These are phyloP conservation scores for Colletotrichum sp. DNA, from an alignment of 2,329 filamentous ascomycete genomes.

Conservation along the genomic window DNA sequence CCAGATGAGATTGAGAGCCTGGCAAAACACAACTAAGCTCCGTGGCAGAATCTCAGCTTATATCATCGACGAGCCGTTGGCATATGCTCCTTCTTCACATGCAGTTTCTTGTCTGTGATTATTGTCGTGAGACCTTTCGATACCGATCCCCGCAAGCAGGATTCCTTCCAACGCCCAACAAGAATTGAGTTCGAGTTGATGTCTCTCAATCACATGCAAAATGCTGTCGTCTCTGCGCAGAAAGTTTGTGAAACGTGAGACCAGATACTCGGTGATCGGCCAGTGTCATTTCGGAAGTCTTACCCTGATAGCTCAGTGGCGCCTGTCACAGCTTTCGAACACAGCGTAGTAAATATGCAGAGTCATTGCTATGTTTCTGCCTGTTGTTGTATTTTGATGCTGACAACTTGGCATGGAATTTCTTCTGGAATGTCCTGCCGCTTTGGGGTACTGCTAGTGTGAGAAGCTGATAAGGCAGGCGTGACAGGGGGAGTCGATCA, in stretches of 20 bases:
- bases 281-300: background rate
- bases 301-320: background rate
- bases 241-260: background rate
- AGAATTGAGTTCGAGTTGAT: background rate
- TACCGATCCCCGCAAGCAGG: background rate
- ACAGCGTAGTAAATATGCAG: background rate
- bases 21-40: rapidly evolving
- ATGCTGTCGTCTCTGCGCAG: rapidly evolving
- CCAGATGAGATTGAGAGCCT: background rate
- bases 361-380: background rate
- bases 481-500: background rate
- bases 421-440: background rate
- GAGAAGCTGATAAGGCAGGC: background rate
- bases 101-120: background rate
- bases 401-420: background rate
- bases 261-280: background rate
- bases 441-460: background rate
- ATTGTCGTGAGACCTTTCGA: background rate
- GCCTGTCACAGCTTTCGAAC: background rate
- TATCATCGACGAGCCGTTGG: background rate
- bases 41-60: background rate
- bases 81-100: background rate
- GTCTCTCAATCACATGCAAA: background rate
- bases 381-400: background rate
- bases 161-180: background rate